Evolutionary conservation across 1,139 yeast species (phyloP).

Genomic region (Pichia sp.): DNA sequence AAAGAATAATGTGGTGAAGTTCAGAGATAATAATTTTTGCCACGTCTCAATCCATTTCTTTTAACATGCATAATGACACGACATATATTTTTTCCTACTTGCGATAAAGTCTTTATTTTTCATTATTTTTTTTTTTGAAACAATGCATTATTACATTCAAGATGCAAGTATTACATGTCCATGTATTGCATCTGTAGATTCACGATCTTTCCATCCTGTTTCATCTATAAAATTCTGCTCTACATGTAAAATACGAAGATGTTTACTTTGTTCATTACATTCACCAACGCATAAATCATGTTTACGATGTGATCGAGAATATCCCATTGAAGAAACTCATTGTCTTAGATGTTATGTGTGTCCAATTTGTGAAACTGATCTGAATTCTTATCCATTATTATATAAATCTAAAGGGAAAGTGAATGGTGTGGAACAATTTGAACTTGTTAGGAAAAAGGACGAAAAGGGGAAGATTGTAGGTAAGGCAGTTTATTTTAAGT

Average conservation of each 20-base stretch:
- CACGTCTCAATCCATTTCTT: slow-evolving; percentile 5
- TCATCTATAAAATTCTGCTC: slow-evolving; percentile 22
- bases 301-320: slow-evolving; percentile 15
- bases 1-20: too few species aligned
- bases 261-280: slow-evolving; percentile 21
- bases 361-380: slow-evolving; percentile 22
- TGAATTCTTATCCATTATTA: slow-evolving; percentile 12
- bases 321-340: slow-evolving; percentile 1
- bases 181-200: slow-evolving; percentile 13
- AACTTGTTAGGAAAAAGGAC: slow-evolving; percentile 8
- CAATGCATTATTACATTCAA: slow-evolving; percentile 3
- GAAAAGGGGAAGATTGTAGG: slow-evolving; percentile 19
- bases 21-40: neutral
- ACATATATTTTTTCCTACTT: neutral
- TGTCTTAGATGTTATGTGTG: slow-evolving; percentile 29
- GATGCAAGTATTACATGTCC: slow-evolving; percentile 8
- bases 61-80: neutral
- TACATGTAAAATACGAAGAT: slow-evolving; percentile 22
- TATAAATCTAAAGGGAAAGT: neutral
- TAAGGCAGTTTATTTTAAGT: slow-evolving; percentile 27
- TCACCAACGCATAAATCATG: neutral
- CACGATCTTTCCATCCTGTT: slow-evolving; percentile 11
- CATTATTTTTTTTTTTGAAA: neutral
- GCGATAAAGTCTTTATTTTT: neutral
- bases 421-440: slow-evolving; percentile 1